Conservation (phyloP, 2,329 filamentous ascomycete genomes). For the Alternaria ventricosa region DNA sequence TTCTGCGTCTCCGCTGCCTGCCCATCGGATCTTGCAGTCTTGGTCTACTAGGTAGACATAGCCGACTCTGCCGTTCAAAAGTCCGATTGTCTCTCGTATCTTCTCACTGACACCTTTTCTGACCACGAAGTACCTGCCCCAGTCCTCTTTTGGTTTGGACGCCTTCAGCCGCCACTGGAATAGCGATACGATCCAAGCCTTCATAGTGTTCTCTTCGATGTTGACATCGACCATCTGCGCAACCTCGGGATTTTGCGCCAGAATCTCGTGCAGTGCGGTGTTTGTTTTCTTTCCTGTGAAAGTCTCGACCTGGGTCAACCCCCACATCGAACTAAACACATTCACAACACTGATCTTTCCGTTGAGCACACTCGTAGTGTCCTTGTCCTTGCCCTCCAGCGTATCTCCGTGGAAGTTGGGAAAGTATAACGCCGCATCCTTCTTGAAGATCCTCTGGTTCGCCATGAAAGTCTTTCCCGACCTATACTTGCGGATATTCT, state of each 20-base stretch:
- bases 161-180: constrained; percentile 61
- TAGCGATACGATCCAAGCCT: constrained; percentile 62
- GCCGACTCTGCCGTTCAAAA: constrained; percentile 90
- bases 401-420: constrained; percentile 88
- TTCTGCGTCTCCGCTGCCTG: constrained; percentile 75
- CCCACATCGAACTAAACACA: constrained; percentile 85
- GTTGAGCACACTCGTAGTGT: constrained; percentile 78
- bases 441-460: constrained; percentile 82
- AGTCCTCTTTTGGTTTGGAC: constrained; percentile 57
- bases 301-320: constrained; percentile 75
- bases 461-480: constrained; percentile 92
- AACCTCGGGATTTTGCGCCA: constrained; percentile 60
- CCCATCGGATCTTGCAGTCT: constrained; percentile 91
- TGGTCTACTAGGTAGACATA: constrained; percentile 92
- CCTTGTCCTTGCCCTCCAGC: constrained; percentile 58
- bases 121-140: constrained; percentile 66
- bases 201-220: constrained; percentile 79
- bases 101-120: constrained; percentile 62
- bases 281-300: constrained; percentile 72
- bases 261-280: constrained; percentile 68
- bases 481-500: constrained; percentile 74
- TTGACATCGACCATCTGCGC: constrained; percentile 88
- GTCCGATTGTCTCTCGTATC: constrained; percentile 65
- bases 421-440: constrained; percentile 85
- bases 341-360: constrained; percentile 80